Base-by-base conservation (phyloP, 2,329 filamentous ascomycete genomes). In the Xylariales sp. region DNA sequence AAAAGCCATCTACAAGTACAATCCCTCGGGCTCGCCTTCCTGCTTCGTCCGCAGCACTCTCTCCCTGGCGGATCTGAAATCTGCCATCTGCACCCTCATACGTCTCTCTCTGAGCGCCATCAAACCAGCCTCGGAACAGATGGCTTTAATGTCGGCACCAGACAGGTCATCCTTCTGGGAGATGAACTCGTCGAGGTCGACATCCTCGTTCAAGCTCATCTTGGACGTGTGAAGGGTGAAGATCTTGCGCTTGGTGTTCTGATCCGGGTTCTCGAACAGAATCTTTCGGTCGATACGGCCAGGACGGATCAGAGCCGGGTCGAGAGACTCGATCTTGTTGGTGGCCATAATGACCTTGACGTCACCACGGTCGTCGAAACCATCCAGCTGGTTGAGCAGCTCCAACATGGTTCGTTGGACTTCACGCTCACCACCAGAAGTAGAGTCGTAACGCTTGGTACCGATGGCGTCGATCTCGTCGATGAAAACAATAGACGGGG, bases 261-360 rank as follows among this genome's bases (percentile, higher is more conserved):
- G 83, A 65, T 81, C 71, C 31, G 69, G 71, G 55, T 82, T 76
- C 61, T 80, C 76, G 56, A 82, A 87, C 45, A 83, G 66, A 46
- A 98, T 98, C 78, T 98, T 98, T 54, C 93, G 84, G 65, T 98
- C 93, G 63, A 98, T 98, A 76, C 93, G 90, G 47, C 93, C 93
- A 30, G 93, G 93, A 50, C 93, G 85, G 59, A 98, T 98, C 51
- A 98, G 74, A 14, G 93, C 93, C 39, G 93, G 93, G 58, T 98
- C 94, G 19, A 98, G 76, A 4, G 88, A 95, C 52, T 98, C 94
- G 51, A 98, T 98, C 79, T 98, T 98, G 81, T 98, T 98, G 50
- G 93, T 98, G 11, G 93, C 94, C 90, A 98, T 97, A 63, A 98
- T 91, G 45, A 98, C 93, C 74, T 98, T 98, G 66, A 98, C 91